phyloP scores from a whole-genome alignment of 2,329 filamentous ascomycete species.

The Leptodontidium sp. region DNA sequence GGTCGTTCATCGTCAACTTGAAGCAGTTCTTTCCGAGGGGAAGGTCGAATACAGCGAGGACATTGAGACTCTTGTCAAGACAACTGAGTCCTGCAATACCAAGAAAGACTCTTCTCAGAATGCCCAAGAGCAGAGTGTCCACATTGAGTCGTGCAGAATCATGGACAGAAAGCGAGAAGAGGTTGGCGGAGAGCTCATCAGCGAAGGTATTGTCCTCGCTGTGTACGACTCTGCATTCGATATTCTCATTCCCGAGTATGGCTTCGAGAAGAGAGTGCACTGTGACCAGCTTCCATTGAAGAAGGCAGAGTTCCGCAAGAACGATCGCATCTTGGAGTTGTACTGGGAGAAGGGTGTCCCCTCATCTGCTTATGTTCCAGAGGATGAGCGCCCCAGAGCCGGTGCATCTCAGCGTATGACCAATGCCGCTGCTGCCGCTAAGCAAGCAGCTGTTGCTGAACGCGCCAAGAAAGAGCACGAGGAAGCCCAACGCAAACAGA shows the following conservation, averaged over 20 bases:
- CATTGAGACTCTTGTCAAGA: slow-evolving; percentile 87
- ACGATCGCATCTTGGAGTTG: slow-evolving; percentile 90
- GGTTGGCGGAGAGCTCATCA: slow-evolving; percentile 88
- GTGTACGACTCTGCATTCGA: slow-evolving; percentile 99
- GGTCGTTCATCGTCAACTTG: slow-evolving; percentile 92
- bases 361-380: slow-evolving; percentile 93
- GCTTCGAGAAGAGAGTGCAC: slow-evolving; percentile 98
- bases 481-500: slow-evolving; percentile 90
- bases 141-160: slow-evolving; percentile 94
- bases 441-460: slow-evolving; percentile 83
- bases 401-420: slow-evolving; percentile 76
- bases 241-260: slow-evolving; percentile 96
- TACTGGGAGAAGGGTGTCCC: slow-evolving; percentile 99
- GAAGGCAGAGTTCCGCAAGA: slow-evolving; percentile 99
- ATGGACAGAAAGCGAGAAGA: slow-evolving; percentile 94
- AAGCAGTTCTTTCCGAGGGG: slow-evolving; percentile 83
- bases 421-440: slow-evolving; percentile 78
- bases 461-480: slow-evolving; percentile 86
- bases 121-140: slow-evolving; percentile 97
- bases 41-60: slow-evolving; percentile 89
- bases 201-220: slow-evolving; percentile 93
- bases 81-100: slow-evolving; percentile 93
- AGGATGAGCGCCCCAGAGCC: slow-evolving; percentile 93
- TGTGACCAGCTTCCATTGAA: slow-evolving; percentile 97
- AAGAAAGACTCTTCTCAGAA: slow-evolving; percentile 99